Percentiles rank a stretch among this genome's conserved stretches.
phyloP scores from a whole-genome alignment of 805 yeast species.

The Ogataea ramenticola region DNA sequence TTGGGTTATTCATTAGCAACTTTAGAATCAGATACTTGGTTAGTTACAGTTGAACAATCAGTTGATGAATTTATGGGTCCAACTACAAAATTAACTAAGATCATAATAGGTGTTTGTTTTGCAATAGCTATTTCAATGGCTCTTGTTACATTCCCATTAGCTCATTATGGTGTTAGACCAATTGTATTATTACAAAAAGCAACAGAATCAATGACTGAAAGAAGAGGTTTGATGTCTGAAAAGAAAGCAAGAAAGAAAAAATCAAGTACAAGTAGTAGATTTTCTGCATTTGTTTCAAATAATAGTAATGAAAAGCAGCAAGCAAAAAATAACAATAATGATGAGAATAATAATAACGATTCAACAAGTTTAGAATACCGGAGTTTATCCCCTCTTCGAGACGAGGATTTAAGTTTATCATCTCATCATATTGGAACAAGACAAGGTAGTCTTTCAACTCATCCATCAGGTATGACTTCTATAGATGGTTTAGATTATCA shows the following conservation, averaged over 20 bases:
- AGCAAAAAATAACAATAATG: background rate
- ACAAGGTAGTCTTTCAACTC: slow-evolving; percentile 6
- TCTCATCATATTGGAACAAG: background rate
- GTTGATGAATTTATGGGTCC: slow-evolving; percentile 56
- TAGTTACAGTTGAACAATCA: slow-evolving; percentile 63
- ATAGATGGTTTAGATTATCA: background rate
- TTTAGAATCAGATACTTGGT: slow-evolving; percentile 50
- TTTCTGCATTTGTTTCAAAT: slow-evolving; percentile 15
- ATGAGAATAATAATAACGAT: background rate
- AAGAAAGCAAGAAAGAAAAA: slow-evolving; percentile 9
- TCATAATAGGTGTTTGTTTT: slow-evolving; percentile 71
- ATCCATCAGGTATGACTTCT: slow-evolving; percentile 2
- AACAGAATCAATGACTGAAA: slow-evolving; percentile 60
- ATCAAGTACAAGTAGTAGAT: slow-evolving; percentile 7
- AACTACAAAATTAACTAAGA: slow-evolving; percentile 48
- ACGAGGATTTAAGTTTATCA: background rate
- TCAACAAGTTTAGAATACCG: background rate
- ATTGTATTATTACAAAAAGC: slow-evolving; percentile 74
- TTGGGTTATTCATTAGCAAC: slow-evolving; percentile 47
- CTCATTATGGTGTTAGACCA: slow-evolving; percentile 81
- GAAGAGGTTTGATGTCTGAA: slow-evolving; percentile 22
- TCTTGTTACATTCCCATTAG: slow-evolving; percentile 70
- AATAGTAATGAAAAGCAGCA: background rate
- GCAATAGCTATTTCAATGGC: slow-evolving; percentile 73
- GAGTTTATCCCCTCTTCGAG: background rate